Percentiles rank a stretch among this genome's conserved stretches.
Evolutionary conservation across 768 basidiomycete species (phyloP).

Genomic region (Pilatotrama ljubarskyi): DNA sequence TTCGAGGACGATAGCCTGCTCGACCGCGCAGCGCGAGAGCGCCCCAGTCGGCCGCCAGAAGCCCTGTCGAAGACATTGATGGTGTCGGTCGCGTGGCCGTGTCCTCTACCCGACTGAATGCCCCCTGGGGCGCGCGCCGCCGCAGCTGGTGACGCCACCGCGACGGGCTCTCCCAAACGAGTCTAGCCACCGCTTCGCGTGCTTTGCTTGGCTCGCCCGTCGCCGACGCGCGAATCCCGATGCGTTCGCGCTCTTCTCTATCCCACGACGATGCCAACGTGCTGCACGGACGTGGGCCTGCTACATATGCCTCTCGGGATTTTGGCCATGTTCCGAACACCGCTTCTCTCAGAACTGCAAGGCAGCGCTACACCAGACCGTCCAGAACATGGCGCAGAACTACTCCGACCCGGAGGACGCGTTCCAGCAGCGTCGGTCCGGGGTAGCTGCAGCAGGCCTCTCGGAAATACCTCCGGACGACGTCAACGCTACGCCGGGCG

Average conservation of each 20-base stretch:
- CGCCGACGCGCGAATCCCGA: slow-evolving; percentile 5
- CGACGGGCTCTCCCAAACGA: slow-evolving; percentile 6
- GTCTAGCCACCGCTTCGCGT: slow-evolving; percentile 2
- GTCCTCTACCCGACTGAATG: slow-evolving; percentile 5
- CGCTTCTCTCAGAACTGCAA: no score
- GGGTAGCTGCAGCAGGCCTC: no score
- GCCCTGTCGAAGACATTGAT: not conserved
- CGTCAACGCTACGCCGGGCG: no score
- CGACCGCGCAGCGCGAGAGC: not conserved
- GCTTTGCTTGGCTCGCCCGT: slow-evolving; percentile 7
- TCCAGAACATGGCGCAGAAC: no score
- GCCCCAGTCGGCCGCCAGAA: not conserved
- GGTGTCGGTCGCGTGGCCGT: slow-evolving; percentile 13
- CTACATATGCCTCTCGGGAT: not conserved
- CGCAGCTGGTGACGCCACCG: not conserved
- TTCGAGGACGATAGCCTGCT: not conserved
- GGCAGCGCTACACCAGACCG: no score
- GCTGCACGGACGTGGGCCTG: not conserved
- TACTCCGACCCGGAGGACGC: no score
- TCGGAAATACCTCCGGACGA: no score
- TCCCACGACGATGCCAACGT: slow-evolving; percentile 6
- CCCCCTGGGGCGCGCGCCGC: not conserved
- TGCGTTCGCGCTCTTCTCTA: not conserved
- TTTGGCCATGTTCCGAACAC: not conserved
- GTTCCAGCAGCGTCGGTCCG: no score